Evolutionary conservation across 192 early-diverging fungal species (phyloP), one percentile per base, ranked within the genome.

Genomic region (Backusella sp.): DNA sequence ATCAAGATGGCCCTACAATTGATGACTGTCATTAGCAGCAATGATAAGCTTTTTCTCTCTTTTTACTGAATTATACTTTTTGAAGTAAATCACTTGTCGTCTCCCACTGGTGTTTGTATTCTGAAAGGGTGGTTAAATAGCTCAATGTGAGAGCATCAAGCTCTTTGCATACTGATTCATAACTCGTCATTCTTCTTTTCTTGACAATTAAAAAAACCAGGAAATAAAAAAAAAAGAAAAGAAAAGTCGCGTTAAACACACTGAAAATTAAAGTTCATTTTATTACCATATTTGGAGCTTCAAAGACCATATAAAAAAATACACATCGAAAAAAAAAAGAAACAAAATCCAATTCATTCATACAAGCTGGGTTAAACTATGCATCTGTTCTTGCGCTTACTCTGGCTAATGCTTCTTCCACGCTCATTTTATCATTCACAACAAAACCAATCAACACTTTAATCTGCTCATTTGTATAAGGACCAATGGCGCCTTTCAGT

Each of bases 1-100:
- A 52, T 81, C 74, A 9, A 86, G 26, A 46, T 76, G 84, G 11
- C 80, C 84, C 84, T 85, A 53, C 15, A 19, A 19, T 7, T 49
- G 46, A 49, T 9, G 6, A 21, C 2, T 32, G 32, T 32, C 32
- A 70, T 26, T 62, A 28, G 26, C 7, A 41, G 36, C n/a, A 17
- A 14, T 15, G 1, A 30, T 39, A 0, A 30, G 0, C 19, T 8
- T 28, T 32, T 46, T 49, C 28, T 42, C 1, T 71, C 49, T 19
- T 70, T 71, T 19, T 70, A 4, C 11, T 15, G 1, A 70, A 42
- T 42, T 70, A 52, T 81, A 81, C 80, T 66, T 67, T 15, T 72
- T 75, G 73, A 26, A 78, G 42, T 28, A 78, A 68, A 23, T 65
- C 69, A 67, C 73, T 56, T 12, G 68, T 74, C 15, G 28, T 23